Evolutionary conservation across 169 alveolate genomes (phyloP).

Genomic region (Cyclospora cayetanensis): DNA sequence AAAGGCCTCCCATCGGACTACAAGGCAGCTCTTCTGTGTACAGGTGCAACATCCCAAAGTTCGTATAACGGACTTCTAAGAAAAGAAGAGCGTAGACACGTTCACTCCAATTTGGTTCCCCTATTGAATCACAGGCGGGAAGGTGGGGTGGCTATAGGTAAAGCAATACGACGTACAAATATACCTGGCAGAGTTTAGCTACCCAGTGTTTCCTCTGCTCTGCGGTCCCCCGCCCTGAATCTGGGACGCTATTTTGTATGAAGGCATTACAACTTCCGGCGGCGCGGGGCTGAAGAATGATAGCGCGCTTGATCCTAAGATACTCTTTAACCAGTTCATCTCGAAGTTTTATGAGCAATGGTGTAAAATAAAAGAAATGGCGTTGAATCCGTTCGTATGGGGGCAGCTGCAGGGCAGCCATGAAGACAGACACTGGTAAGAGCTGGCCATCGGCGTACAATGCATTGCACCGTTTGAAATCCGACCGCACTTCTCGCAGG

Average conservation of each 20-base stretch:
- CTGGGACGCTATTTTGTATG: background rate
- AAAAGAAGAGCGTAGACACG: too few species aligned
- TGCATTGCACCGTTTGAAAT: conserved; percentile 19
- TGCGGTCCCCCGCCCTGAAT: conserved; percentile 1
- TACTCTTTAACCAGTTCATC: conserved; percentile 43
- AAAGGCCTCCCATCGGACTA: conserved; percentile 40
- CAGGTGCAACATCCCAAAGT: too few species aligned
- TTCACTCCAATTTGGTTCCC: too few species aligned
- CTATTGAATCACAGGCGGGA: too few species aligned
- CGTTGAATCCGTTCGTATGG: background rate
- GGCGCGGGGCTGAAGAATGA: conserved; percentile 44
- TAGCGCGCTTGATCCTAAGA: conserved; percentile 46
- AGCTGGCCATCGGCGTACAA: conserved; percentile 15
- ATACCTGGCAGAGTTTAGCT: conserved; percentile 50
- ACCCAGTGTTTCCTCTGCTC: conserved; percentile 18
- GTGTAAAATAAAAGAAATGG: background rate
- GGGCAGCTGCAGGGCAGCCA: conserved; percentile 52
- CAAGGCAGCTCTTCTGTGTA: conserved; percentile 16
- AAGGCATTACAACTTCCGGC: background rate
- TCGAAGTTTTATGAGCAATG: background rate
- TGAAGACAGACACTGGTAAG: conserved; percentile 55
- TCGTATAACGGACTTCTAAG: too few species aligned
- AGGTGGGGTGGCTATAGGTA: too few species aligned
- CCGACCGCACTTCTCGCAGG: conserved; percentile 33
- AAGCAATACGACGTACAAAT: background rate